A percentile compares a stretch with the other conserved stretches of the same genome.
Evolutionary conservation across 2,329 filamentous ascomycete genomes (phyloP).

Genomic region (Trichoderma breve): DNA sequence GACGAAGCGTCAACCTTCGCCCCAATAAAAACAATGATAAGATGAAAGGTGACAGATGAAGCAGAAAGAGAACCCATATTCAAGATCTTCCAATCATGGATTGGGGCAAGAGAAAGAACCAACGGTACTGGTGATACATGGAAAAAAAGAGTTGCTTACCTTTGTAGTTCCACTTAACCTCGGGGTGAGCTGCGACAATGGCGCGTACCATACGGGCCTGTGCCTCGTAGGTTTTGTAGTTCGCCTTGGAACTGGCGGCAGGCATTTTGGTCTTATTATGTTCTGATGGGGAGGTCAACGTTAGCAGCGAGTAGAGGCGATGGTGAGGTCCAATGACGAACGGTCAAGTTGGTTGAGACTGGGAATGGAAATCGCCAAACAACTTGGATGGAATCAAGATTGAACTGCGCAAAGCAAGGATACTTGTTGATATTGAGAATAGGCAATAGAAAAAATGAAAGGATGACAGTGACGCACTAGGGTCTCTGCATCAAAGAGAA

Average conservation of each 20-base stretch:
- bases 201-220: constrained; percentile 60
- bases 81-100: neutral
- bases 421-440: neutral
- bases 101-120: constrained; percentile 4
- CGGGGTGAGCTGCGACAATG: constrained; percentile 56
- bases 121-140: neutral
- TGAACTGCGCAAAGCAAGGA: neutral
- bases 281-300: neutral
- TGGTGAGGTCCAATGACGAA: neutral
- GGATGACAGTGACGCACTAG: neutral
- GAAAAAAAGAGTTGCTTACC: constrained; percentile 44
- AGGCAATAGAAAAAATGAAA: neutral
- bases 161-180: constrained; percentile 57
- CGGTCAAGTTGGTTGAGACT: neutral
- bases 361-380: neutral
- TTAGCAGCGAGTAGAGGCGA: neutral
- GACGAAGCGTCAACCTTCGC: constrained; percentile 35
- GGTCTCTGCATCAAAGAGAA: neutral
- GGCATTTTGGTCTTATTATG: constrained; percentile 41
- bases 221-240: constrained; percentile 60
- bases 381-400: neutral
- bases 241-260: constrained; percentile 42
- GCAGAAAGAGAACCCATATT: neutral
- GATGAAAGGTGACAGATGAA: neutral
- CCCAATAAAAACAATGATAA: constrained; percentile 21